A percentile compares a stretch with the other conserved stretches of the same genome.
Evolutionary conservation across 1,284 basidiomycete species (phyloP).

Genomic region (Cystobasidiaceae sp.): DNA sequence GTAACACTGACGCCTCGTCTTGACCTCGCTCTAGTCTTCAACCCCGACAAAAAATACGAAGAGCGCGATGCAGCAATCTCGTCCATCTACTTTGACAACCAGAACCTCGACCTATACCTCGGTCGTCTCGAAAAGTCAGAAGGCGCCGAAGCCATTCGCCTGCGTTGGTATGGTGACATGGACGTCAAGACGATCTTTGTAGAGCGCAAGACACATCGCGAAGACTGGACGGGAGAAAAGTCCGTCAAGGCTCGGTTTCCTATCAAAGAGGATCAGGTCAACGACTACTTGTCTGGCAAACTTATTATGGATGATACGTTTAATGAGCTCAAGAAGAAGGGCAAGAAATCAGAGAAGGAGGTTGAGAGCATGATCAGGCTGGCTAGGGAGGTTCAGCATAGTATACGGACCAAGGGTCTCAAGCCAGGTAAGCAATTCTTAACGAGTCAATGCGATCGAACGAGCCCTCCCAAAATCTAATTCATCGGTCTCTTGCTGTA

Average conservation of each 20-base stretch:
- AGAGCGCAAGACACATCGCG: slow-evolving; percentile 96
- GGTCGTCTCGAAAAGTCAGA: slow-evolving; percentile 97
- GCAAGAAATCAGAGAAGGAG: slow-evolving; percentile 85
- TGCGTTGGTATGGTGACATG: slow-evolving; percentile 97
- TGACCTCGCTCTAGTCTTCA: no score
- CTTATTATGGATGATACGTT: slow-evolving; percentile 94
- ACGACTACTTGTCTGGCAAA: slow-evolving; percentile 81
- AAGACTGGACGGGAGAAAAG: slow-evolving; percentile 99
- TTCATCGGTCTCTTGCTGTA: neutral
- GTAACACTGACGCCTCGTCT: no score
- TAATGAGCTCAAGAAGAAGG: slow-evolving; percentile 77
- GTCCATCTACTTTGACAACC: slow-evolving; percentile 56
- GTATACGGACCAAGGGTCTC: slow-evolving; percentile 75
- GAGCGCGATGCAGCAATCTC: slow-evolving; percentile 71
- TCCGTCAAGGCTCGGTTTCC: slow-evolving; percentile 97
- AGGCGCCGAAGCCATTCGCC: slow-evolving; percentile 90
- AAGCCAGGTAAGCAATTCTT: slow-evolving; percentile 71
- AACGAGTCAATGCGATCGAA: no score
- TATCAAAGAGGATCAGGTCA: slow-evolving; percentile 91
- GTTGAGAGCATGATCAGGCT: slow-evolving; percentile 94
- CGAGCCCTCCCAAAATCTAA: no score
- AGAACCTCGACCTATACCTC: slow-evolving; percentile 94
- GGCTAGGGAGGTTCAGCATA: slow-evolving; percentile 93
- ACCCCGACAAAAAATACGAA: slow-evolving; percentile 90
- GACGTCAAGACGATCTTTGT: slow-evolving; percentile 71